phyloP scores from a whole-genome alignment of 306 rosid species.

The Dicorynia guianensis region DNA sequence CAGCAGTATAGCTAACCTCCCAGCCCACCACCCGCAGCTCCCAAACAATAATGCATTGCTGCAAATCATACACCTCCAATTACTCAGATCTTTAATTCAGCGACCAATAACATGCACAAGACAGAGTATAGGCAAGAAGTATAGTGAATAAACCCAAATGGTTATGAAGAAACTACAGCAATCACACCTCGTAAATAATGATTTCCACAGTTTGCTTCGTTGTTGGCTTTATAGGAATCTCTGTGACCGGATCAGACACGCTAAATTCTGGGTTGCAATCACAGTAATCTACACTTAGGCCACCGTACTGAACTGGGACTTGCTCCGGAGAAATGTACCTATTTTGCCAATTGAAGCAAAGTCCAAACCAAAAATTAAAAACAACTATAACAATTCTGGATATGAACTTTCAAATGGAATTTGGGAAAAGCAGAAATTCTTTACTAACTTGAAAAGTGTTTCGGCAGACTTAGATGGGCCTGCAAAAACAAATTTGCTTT shows the following conservation, averaged over 20 bases:
- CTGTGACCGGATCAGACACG: constrained; percentile 65
- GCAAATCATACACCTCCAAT: constrained; percentile 41
- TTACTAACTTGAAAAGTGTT: constrained; percentile 71
- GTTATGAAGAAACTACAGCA: constrained; percentile 8
- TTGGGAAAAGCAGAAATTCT: background rate
- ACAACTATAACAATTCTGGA: background rate
- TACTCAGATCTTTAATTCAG: constrained; percentile 23
- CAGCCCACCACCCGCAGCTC: constrained; percentile 97
- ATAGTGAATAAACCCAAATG: constrained; percentile 16
- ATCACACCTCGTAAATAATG: constrained; percentile 84
- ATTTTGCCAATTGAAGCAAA: constrained; percentile 20
- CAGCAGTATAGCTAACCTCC: constrained; percentile 90
- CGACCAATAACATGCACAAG: constrained; percentile 19
- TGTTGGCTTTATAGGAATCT: constrained; percentile 69
- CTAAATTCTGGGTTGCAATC: constrained; percentile 94
- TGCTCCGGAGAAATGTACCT: constrained; percentile 90
- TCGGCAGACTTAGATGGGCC: constrained; percentile 57
- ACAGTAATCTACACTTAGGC: constrained; percentile 87
- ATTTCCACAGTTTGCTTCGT: constrained; percentile 96
- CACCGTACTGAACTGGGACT: constrained; percentile 91
- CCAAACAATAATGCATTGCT: constrained; percentile 91
- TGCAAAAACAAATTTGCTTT: constrained; percentile 58
- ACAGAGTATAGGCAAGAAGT: constrained; percentile 8
- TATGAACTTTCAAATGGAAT: background rate
- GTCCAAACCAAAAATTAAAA: constrained; percentile 21